Conservation (phyloP, 177 flowering plant species). For the Tripterygium wilfordii region DNA sequence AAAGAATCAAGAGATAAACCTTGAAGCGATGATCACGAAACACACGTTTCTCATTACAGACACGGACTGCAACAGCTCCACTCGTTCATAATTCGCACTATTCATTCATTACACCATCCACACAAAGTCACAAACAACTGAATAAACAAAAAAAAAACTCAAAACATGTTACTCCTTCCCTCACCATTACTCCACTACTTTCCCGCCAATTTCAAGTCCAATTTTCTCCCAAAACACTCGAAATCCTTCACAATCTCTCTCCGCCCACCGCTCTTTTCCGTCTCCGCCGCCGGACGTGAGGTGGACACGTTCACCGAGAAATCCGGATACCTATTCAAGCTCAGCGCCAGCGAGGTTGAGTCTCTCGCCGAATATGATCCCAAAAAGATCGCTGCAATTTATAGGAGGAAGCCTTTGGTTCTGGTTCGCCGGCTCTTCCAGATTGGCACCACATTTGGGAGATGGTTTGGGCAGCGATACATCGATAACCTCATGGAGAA, state of each 20-base stretch:
- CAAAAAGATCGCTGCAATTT: conserved; percentile 44
- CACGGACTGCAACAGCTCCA: too few species aligned
- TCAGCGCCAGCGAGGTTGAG: conserved; percentile 47
- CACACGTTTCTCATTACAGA: too few species aligned
- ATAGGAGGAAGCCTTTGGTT: conserved; percentile 55
- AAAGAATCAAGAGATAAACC: too few species aligned
- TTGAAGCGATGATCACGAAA: too few species aligned
- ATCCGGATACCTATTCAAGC: conserved; percentile 85
- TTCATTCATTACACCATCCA: too few species aligned
- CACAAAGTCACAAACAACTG: too few species aligned
- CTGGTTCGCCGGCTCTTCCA: conserved; percentile 70
- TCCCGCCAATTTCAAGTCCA: conserved; percentile 4
- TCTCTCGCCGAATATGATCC: conserved; percentile 45
- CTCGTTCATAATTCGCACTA: too few species aligned
- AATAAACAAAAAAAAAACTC: too few species aligned
- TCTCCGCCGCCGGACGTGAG: conserved; percentile 14
- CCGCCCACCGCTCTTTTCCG: not conserved
- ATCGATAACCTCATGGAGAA: conserved; percentile 45
- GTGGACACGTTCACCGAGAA: conserved; percentile 66
- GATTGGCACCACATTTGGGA: conserved; percentile 55
- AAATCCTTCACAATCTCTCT: not conserved
- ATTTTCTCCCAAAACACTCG: not conserved
- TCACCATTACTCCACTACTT: conserved; percentile 5
- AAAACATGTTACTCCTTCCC: not conserved
- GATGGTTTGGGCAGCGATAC: conserved; percentile 65